Evolutionary conservation across 176 grass and related monocot genomes (phyloP), one percentile per base, ranked within the genome.

Genomic region (Bonia amplexicaulis): DNA sequence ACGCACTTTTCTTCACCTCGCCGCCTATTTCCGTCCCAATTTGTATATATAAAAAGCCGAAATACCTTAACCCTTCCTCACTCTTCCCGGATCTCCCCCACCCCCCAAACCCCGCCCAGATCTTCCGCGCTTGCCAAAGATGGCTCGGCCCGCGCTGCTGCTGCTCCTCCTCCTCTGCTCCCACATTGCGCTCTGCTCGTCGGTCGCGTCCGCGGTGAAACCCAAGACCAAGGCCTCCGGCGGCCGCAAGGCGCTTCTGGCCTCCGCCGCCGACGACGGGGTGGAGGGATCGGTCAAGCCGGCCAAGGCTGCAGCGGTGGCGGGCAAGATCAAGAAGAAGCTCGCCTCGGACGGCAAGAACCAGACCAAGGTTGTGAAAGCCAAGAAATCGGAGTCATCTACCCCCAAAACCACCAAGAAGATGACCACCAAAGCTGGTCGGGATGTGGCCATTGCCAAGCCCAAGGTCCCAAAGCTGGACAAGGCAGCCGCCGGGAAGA

Each of bases 301-400:
- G 23, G 68, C 31, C 37, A 90, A 94, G 69, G 14, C 63, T n/a
- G 7, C 67, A 0, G 60, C 70, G 2, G 49, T 86, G 0, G 23
- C 69, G 1, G 88, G 85, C 3, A 82, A 80, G 58, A 44, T 62
- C 59, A 92, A 94, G 73, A 85, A 90, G 85, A 90, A 92, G 86
- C 44, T 86, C 42, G 46, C 60, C 58, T 17, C 53, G 0, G 90
- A 93, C 17, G 89, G 26, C 65, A 99, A 94, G 86, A 91, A 94
- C 77, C 85, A 96, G 75, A 90, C 86, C 81, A 92, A 94, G 87
- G 86, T 80, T 11, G 45, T 80, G 27, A 98, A 94, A 67, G 52
- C 86, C 29, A 99, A 92, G 89, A 98, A 98, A 46, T 22, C 81
- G 17, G 88, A 90, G 57, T 85, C 91, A 2, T 33, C 90, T 1